A percentile compares a stretch with the other conserved stretches of the same genome.
Conservation (phyloP, 305 asterid species). For the Petunia hybrid region DNA sequence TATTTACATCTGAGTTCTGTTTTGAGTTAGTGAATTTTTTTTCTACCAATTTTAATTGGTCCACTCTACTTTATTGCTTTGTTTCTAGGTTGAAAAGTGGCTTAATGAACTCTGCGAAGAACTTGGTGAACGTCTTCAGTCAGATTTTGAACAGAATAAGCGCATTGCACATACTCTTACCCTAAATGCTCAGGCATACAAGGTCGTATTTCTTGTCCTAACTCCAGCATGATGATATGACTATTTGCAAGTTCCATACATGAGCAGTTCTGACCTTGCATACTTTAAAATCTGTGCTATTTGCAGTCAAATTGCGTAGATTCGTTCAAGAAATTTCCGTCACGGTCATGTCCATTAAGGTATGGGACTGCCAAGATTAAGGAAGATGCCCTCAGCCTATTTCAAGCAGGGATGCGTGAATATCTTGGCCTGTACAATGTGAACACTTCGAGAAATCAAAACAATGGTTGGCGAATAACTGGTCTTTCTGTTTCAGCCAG, state of each 20-base stretch:
- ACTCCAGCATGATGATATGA: not conserved
- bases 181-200: constrained; percentile 87
- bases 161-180: constrained; percentile 88
- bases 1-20: not conserved
- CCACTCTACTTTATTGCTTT: constrained; percentile 21
- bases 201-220: constrained; percentile 51
- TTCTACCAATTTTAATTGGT: not conserved
- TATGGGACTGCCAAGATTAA: constrained; percentile 83
- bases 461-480: constrained; percentile 81
- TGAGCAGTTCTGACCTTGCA: constrained; percentile 10
- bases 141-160: constrained; percentile 88
- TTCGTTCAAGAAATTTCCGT: constrained; percentile 81
- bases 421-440: constrained; percentile 61
- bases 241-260: not conserved
- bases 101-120: constrained; percentile 83
- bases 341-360: constrained; percentile 88
- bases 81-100: constrained; percentile 86
- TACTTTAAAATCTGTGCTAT: constrained; percentile 25
- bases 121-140: constrained; percentile 83
- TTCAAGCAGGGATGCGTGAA: constrained; percentile 86
- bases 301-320: constrained; percentile 68
- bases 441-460: constrained; percentile 51
- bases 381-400: constrained; percentile 83
- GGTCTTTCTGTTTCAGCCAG: constrained; percentile 91
- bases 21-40: constrained; percentile 24